phyloP scores from a whole-genome alignment of 768 basidiomycete species.

The Coprinopsis marcescibilis region DNA sequence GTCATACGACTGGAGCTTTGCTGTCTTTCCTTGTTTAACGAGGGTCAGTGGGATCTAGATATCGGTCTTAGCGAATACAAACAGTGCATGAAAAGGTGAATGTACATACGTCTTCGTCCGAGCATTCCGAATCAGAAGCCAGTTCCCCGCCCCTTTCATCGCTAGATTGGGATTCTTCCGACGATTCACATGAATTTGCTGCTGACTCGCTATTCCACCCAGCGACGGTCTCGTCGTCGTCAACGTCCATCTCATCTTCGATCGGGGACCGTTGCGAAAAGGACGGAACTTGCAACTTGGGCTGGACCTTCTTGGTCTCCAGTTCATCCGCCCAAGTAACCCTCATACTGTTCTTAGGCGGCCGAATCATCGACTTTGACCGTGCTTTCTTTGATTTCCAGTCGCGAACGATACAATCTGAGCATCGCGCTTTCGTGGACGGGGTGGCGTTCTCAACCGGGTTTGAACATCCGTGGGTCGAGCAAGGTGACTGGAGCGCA shows the following conservation, averaged over 20 bases:
- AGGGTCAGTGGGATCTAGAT: background rate
- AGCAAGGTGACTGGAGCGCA: too few relatives aligned
- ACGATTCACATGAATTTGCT: constrained; percentile 20
- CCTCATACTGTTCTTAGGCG: constrained; percentile 23
- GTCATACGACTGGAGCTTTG: background rate
- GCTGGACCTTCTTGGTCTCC: background rate
- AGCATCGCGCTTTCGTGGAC: constrained; percentile 1
- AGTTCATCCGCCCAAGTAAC: constrained; percentile 32
- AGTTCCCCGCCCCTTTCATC: constrained; percentile 11
- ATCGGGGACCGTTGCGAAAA: too few relatives aligned
- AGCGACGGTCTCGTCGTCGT: background rate
- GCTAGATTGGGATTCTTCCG: constrained; percentile 17
- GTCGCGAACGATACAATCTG: constrained; percentile 4
- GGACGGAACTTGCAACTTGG: too few relatives aligned
- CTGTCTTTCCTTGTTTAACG: background rate
- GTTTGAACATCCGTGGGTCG: constrained; percentile 1
- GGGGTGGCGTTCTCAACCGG: background rate
- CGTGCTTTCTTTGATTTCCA: constrained; percentile 7
- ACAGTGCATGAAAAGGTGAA: background rate
- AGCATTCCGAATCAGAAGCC: background rate
- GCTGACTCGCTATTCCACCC: constrained; percentile 32
- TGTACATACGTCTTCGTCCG: constrained; percentile 1
- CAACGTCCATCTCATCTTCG: constrained; percentile 2
- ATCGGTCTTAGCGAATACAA: background rate
- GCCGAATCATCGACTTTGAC: background rate